Evolutionary conservation across 306 rosid species (phyloP).

Genomic region (Heteromeles arbutifolia): DNA sequence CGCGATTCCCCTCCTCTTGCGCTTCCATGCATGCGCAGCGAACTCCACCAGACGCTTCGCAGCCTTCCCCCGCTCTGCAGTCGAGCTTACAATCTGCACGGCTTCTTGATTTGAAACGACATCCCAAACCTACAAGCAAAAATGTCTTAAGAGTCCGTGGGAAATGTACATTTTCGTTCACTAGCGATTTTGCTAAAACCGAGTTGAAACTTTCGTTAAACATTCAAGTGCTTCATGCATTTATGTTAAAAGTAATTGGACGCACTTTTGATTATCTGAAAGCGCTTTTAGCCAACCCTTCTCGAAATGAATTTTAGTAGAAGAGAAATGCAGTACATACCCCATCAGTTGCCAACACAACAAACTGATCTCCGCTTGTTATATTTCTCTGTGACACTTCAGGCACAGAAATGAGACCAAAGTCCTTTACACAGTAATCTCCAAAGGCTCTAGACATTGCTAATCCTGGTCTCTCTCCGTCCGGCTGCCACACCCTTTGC

Average conservation of each 20-base stretch:
- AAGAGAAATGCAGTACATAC: slow-evolving; percentile 23
- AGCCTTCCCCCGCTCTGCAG: slow-evolving; percentile 48
- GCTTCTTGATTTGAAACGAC: slow-evolving; percentile 91
- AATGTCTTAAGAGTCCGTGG: background rate
- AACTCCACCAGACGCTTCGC: slow-evolving; percentile 61
- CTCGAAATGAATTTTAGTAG: too few species aligned
- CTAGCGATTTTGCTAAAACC: background rate
- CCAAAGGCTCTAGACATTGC: slow-evolving; percentile 97
- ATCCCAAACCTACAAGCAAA: slow-evolving; percentile 74
- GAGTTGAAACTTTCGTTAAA: background rate
- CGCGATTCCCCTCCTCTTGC: slow-evolving; percentile 74
- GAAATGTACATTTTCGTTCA: background rate
- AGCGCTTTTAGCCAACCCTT: background rate
- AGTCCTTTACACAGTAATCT: slow-evolving; percentile 68
- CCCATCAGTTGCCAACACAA: slow-evolving; percentile 93
- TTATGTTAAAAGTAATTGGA: too few species aligned
- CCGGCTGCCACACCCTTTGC: slow-evolving; percentile 74
- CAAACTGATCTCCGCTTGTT: slow-evolving; percentile 59
- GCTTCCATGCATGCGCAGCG: slow-evolving; percentile 80
- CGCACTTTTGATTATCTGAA: too few species aligned
- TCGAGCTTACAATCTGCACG: slow-evolving; percentile 59
- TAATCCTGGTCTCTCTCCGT: slow-evolving; percentile 65
- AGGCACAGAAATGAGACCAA: slow-evolving; percentile 83
- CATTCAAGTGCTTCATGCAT: background rate
- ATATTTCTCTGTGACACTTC: slow-evolving; percentile 69